These are phyloP conservation scores for Aphanomyces euteiches DNA, from an alignment of 352 stramenopile genomes.

Conservation along the genomic window DNA sequence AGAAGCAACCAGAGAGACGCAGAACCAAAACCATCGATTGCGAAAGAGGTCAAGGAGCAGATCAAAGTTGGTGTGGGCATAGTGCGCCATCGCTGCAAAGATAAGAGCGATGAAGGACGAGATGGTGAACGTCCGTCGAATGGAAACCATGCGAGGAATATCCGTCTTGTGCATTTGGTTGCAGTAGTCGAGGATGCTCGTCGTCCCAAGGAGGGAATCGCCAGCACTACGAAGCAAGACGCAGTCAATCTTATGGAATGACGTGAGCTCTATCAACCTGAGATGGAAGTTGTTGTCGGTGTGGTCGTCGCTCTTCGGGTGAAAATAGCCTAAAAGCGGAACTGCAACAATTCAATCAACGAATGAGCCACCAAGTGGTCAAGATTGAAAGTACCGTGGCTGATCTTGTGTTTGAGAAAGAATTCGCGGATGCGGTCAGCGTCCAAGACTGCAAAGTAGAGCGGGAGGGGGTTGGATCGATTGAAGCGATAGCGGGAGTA, in stretches of 20 bases:
- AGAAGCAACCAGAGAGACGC: slow-evolving; percentile 11
- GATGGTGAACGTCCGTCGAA: slow-evolving; percentile 25
- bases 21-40: slow-evolving; percentile 10
- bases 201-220: neutral
- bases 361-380: neutral
- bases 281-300: slow-evolving; percentile 6
- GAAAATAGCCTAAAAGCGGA: slow-evolving; percentile 18
- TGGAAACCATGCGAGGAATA: slow-evolving; percentile 13
- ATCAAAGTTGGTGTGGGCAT: slow-evolving; percentile 9
- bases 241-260: too few relatives aligned
- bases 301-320: neutral
- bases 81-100: neutral
- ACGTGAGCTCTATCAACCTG: neutral
- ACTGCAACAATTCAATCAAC: slow-evolving; percentile 12
- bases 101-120: slow-evolving; percentile 13
- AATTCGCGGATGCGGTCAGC: slow-evolving; percentile 19
- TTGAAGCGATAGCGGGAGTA: slow-evolving; percentile 7
- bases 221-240: neutral
- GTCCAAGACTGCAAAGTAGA: slow-evolving; percentile 21
- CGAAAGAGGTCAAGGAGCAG: neutral
- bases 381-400: neutral
- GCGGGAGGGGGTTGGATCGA: neutral
- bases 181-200: slow-evolving; percentile 26
- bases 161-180: slow-evolving; percentile 18
- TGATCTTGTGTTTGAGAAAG: slow-evolving; percentile 21